These are phyloP conservation scores for Neonectria hederae DNA, from an alignment of 2,329 filamentous ascomycete species.

Conservation along the genomic window DNA sequence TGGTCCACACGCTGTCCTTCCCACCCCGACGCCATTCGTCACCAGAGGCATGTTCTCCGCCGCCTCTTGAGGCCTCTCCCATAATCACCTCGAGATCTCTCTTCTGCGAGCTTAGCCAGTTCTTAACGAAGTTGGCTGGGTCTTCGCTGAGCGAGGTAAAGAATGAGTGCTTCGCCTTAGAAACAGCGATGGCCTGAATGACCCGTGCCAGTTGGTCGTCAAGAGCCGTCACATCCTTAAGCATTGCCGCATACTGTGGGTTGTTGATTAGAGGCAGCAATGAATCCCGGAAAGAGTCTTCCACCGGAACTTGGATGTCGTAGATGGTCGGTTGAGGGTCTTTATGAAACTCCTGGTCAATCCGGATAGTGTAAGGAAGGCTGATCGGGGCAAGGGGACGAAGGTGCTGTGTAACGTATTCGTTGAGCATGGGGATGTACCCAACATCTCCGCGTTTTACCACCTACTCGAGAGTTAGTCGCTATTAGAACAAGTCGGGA, in stretches of 20 bases:
- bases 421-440: slow-evolving; percentile 85
- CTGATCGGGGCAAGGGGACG: slow-evolving; percentile 82
- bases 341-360: slow-evolving; percentile 84
- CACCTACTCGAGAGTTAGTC: slow-evolving; percentile 61
- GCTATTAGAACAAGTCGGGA: neutral
- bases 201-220: slow-evolving; percentile 89
- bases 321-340: slow-evolving; percentile 84
- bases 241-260: slow-evolving; percentile 73
- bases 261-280: slow-evolving; percentile 74
- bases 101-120: slow-evolving; percentile 92
- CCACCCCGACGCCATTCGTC: slow-evolving; percentile 76
- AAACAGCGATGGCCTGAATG: slow-evolving; percentile 82
- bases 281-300: slow-evolving; percentile 79
- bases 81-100: slow-evolving; percentile 88
- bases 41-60: slow-evolving; percentile 62
- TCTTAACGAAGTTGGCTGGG: slow-evolving; percentile 82
- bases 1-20: slow-evolving; percentile 63
- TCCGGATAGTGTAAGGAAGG: slow-evolving; percentile 90
- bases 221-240: slow-evolving; percentile 78
- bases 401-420: slow-evolving; percentile 82
- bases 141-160: slow-evolving; percentile 81
- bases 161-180: slow-evolving; percentile 92
- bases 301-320: slow-evolving; percentile 85
- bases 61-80: slow-evolving; percentile 78
- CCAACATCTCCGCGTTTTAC: slow-evolving; percentile 79